A percentile compares a stretch with the other conserved stretches of the same genome.
Evolutionary conservation across 805 yeast genomes (phyloP).

Genomic region (Starmerella khaoyaiensis): DNA sequence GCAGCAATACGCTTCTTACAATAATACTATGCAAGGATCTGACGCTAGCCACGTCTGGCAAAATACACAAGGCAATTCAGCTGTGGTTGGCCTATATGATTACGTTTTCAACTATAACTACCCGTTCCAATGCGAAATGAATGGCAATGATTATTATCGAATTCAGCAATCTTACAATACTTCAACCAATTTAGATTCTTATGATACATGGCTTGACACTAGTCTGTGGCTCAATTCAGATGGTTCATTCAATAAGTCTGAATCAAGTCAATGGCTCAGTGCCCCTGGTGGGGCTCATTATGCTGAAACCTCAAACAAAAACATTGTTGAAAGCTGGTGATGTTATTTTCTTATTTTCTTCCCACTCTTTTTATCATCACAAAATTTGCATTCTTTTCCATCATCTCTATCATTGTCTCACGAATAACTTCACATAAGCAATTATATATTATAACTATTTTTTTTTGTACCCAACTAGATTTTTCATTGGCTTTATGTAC

Average conservation of each 20-base stretch:
- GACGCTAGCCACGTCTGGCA: slow-evolving; percentile 13
- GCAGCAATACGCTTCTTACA: slow-evolving; percentile 15
- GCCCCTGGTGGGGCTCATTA: slow-evolving; percentile 15
- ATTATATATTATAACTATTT: too few species aligned
- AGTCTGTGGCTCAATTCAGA: slow-evolving; percentile 4
- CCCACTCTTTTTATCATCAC: too few species aligned
- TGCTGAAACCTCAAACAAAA: slow-evolving; percentile 13
- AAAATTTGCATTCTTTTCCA: too few species aligned
- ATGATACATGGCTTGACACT: slow-evolving; percentile 19
- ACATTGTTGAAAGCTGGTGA: slow-evolving; percentile 10
- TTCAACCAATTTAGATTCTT: slow-evolving; percentile 1
- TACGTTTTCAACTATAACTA: slow-evolving; percentile 8
- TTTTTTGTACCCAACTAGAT: too few species aligned
- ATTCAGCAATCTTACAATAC: slow-evolving; percentile 17
- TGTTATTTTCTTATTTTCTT: too few species aligned
- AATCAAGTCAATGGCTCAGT: slow-evolving; percentile 11
- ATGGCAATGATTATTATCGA: slow-evolving; percentile 4
- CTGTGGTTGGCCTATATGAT: slow-evolving; percentile 10
- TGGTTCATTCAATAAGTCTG: slow-evolving; percentile 7
- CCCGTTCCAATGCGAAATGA: slow-evolving; percentile 14
- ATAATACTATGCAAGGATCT: slow-evolving; percentile 8
- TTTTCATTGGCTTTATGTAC: too few species aligned
- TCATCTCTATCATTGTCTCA: too few species aligned
- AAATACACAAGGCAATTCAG: slow-evolving; percentile 11
- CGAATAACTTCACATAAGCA: too few species aligned